Evolutionary conservation across 306 rosid species (phyloP).

Genomic region (barrel medic (Medicago truncatula)): MtrunA17r5.0-ANR NC_053049.1:17803001-17803500

Average conservation of each 20-base stretch:
- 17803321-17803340: conserved; percentile 7
- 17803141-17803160: conserved; percentile 19
- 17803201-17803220: conserved; percentile 22
- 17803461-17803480: conserved; percentile 5
- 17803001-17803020: neutral
- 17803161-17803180: conserved; percentile 7
- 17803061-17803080: conserved; percentile 59
- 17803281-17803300: conserved; percentile 69
- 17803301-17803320: conserved; percentile 31
- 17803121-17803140: conserved; percentile 59
- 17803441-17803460: neutral
- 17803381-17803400: too few species aligned
- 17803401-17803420: conserved; percentile 49
- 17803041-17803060: conserved; percentile 46
- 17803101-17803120: conserved; percentile 87
- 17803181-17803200: conserved; percentile 1
- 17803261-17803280: conserved; percentile 62
- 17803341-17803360: conserved; percentile 34
- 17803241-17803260: conserved; percentile 73
- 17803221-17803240: conserved; percentile 9
- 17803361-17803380: too few species aligned
- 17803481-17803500: conserved; percentile 2
- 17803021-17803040: neutral
- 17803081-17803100: conserved; percentile 57
- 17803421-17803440: conserved; percentile 23